These are phyloP conservation scores for Suillus fuscotomentosus DNA, from an alignment of 768 basidiomycete genomes.

Conservation along the genomic window DNA sequence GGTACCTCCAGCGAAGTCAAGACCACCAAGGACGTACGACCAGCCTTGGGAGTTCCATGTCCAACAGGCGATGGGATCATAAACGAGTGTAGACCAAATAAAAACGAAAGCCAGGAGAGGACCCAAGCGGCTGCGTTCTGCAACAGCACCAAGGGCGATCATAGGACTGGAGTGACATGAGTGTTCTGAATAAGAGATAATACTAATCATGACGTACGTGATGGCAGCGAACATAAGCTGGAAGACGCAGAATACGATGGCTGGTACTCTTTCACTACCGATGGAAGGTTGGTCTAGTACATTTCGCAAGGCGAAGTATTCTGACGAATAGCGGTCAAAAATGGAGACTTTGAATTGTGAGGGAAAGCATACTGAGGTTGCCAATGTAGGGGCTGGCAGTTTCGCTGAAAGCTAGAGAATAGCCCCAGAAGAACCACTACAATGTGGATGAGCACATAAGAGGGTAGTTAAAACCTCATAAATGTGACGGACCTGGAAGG, in stretches of 20 bases:
- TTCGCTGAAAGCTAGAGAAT: constrained; percentile 87
- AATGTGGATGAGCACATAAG: constrained; percentile 9
- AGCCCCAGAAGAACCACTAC: constrained; percentile 98
- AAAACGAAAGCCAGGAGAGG: constrained; percentile 91
- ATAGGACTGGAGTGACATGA: constrained; percentile 55
- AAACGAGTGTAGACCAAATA: constrained; percentile 84
- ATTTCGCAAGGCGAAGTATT: constrained; percentile 78
- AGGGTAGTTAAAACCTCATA: neutral
- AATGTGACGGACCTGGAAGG: constrained; percentile 65
- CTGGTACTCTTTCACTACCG: constrained; percentile 69
- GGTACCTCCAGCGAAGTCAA: constrained; percentile 94
- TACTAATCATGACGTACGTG: constrained; percentile 51
- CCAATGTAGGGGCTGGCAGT: constrained; percentile 78
- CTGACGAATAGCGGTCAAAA: constrained; percentile 34
- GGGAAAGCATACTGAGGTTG: constrained; percentile 59
- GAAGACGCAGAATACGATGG: constrained; percentile 78
- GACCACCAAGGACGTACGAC: constrained; percentile 78
- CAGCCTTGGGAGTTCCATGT: constrained; percentile 85
- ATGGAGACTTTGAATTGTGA: neutral
- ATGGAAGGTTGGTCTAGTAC: constrained; percentile 76
- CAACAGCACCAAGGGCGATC: constrained; percentile 89
- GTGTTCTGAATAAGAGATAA: neutral
- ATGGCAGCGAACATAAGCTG: constrained; percentile 91
- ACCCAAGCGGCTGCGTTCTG: constrained; percentile 83
- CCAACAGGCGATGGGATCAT: constrained; percentile 96